phyloP scores from a whole-genome alignment of 805 yeast genomes.

The Yarrowia deformans region DNA sequence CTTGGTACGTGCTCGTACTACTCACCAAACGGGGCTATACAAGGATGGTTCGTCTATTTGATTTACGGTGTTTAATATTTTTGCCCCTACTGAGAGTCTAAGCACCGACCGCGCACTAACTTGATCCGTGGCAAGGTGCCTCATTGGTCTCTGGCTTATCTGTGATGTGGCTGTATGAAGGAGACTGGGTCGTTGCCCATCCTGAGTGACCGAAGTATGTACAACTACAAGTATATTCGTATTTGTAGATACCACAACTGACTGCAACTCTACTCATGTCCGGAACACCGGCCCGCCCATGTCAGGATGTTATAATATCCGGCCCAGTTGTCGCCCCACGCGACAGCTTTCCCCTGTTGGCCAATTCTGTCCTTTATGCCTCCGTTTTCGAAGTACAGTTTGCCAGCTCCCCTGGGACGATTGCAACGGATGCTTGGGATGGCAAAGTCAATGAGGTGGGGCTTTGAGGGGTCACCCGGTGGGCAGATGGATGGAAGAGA shows the following conservation, averaged over 20 bases:
- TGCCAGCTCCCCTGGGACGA: conserved; percentile 15
- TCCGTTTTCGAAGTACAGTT: conserved; percentile 1
- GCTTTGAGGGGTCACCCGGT: not conserved
- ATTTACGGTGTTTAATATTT: not conserved
- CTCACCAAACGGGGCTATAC: not conserved
- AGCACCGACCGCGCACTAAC: conserved; percentile 8
- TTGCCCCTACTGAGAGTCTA: not conserved
- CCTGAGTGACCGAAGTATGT: too few relatives aligned
- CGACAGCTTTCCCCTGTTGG: conserved; percentile 16
- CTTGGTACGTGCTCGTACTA: too few relatives aligned
- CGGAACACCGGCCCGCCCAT: too few relatives aligned
- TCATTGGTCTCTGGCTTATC: conserved; percentile 26
- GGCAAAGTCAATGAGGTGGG: conserved; percentile 19
- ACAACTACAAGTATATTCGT: too few relatives aligned
- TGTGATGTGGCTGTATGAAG: not conserved
- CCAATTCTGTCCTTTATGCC: conserved; percentile 11
- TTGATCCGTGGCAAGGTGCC: conserved; percentile 2
- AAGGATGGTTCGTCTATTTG: not conserved
- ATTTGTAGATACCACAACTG: too few relatives aligned
- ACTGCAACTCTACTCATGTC: too few relatives aligned
- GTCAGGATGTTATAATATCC: not conserved
- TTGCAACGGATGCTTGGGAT: not conserved
- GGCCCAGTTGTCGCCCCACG: conserved; percentile 15
- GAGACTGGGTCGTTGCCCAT: too few relatives aligned
- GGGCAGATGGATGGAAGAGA: not conserved